Conservation (phyloP, 2,329 filamentous ascomycete genomes). For the Ophiostoma ulmi region DNA sequence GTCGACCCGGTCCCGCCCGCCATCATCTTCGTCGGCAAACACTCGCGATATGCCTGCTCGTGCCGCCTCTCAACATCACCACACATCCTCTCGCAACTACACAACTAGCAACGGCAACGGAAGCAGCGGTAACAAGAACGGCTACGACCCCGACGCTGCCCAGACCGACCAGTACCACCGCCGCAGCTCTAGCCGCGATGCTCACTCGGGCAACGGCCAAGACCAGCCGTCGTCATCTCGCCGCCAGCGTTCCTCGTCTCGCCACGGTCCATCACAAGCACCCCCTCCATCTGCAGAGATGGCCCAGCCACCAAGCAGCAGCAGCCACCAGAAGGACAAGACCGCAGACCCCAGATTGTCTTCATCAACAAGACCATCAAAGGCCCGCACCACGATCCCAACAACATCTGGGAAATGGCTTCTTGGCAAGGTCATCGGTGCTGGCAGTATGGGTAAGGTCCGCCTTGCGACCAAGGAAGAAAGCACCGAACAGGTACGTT, state of each 20-base stretch:
- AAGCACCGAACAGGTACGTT: constrained; percentile 76
- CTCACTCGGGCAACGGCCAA: constrained; percentile 35
- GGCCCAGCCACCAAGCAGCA: constrained; percentile 14
- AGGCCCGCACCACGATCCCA: constrained; percentile 74
- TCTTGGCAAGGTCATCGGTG: constrained; percentile 92
- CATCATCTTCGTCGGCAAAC: constrained; percentile 31
- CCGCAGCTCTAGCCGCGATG: constrained; percentile 58
- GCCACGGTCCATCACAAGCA: constrained; percentile 21
- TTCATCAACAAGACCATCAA: constrained; percentile 47
- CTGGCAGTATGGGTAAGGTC: constrained; percentile 98
- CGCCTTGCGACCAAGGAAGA: constrained; percentile 90
- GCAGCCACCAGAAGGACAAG: constrained; percentile 30
- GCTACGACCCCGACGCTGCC: constrained; percentile 20
- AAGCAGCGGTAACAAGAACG: constrained; percentile 16
- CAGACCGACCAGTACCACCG: constrained; percentile 23
- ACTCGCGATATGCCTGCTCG: constrained; percentile 24
- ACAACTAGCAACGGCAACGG: constrained; percentile 18
- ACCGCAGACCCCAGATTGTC: constrained; percentile 43
- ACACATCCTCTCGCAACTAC: constrained; percentile 23
- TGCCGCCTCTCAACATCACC: constrained; percentile 30
- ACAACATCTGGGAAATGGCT: constrained; percentile 90
- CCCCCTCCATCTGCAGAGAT: constrained; percentile 35
- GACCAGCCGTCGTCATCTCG: constrained; percentile 47
- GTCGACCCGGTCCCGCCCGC: constrained; percentile 37
- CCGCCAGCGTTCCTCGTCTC: constrained; percentile 44